Percentiles rank a stretch among this genome's conserved stretches.
Evolutionary conservation across 306 rosid genomes (phyloP).

Genomic region (Quercus cerris): DNA sequence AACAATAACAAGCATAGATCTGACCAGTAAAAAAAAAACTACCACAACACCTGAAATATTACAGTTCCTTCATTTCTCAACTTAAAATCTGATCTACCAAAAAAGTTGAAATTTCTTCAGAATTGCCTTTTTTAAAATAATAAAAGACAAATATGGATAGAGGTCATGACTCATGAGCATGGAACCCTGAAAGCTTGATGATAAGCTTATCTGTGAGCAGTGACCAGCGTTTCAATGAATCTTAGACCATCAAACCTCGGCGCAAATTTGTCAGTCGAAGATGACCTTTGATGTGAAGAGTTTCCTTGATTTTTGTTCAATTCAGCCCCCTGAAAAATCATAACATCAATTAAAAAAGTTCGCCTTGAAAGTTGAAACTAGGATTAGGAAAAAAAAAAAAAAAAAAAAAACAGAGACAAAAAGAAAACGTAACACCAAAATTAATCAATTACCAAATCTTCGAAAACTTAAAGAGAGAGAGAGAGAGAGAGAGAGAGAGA

Average conservation of each 20-base stretch:
- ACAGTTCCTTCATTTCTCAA: neutral
- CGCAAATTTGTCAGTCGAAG: slow-evolving; percentile 32
- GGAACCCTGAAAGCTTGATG: neutral
- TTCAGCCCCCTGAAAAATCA: slow-evolving; percentile 24
- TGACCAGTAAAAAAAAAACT: neutral
- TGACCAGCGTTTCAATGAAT: slow-evolving; percentile 52
- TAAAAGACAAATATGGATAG: neutral
- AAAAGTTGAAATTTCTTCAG: neutral
- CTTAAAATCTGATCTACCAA: neutral
- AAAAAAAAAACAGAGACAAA: neutral
- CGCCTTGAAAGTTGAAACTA: neutral
- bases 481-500: too few relatives aligned
- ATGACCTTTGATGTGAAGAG: neutral
- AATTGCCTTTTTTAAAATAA: neutral
- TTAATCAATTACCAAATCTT: neutral
- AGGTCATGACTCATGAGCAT: neutral
- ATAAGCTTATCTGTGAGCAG: slow-evolving; percentile 38
- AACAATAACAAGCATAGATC: neutral
- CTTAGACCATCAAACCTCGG: slow-evolving; percentile 52
- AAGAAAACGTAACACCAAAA: neutral
- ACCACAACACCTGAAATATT: neutral
- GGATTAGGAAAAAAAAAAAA: neutral
- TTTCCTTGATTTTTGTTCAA: slow-evolving; percentile 13
- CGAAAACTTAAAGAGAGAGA: neutral
- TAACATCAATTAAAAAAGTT: neutral